Evolutionary conservation across 345 rosid species (phyloP).

Genomic region (Melaleuca quinquenervia): DNA sequence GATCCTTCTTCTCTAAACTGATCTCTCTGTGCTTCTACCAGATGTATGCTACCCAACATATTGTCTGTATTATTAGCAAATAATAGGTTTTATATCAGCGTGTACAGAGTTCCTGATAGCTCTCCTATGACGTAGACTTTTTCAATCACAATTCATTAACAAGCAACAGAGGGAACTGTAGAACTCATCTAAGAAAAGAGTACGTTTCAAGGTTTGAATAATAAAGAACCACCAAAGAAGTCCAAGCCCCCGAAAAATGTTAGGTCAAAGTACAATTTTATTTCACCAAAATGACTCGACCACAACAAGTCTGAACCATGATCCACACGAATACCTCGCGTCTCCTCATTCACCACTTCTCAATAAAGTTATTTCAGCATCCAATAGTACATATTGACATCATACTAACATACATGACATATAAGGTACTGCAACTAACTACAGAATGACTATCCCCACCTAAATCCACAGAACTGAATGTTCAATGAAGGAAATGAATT

Average conservation of each 20-base stretch:
- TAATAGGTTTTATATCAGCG: neutral
- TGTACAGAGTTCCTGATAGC: neutral
- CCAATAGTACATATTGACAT: neutral
- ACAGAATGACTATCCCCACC: neutral
- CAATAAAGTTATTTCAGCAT: neutral
- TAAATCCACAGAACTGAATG: neutral
- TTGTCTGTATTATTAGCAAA: neutral
- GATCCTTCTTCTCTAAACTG: neutral
- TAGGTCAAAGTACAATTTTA: neutral
- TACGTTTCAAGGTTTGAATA: neutral
- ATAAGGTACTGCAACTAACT: neutral
- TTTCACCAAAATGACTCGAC: neutral
- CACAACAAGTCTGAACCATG: neutral
- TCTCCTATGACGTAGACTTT: neutral
- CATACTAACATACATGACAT: neutral
- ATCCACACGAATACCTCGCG: neutral
- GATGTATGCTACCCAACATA: neutral
- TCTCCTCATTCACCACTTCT: neutral
- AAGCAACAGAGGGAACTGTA: neutral
- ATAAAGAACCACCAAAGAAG: neutral
- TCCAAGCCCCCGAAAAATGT: neutral
- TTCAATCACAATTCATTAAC: neutral
- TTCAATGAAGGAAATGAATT: neutral
- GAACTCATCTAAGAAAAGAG: neutral
- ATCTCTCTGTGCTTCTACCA: neutral